Conservation (phyloP, 164 flowering plant species). For the Vitis rotundifolia region DNA sequence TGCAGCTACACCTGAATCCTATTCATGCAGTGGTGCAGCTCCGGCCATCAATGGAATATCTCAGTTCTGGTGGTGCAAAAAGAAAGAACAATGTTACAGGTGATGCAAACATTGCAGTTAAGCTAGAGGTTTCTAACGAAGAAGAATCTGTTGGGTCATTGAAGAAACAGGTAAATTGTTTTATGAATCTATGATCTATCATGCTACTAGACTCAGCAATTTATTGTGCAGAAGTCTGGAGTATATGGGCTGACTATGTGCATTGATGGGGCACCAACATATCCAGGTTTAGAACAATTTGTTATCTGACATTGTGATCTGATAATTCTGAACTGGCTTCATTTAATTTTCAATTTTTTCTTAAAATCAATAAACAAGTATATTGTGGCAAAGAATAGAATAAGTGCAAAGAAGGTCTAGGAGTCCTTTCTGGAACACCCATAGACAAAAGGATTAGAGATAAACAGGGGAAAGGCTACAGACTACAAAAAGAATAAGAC, state of each 20-base stretch:
- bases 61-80: conserved; percentile 32
- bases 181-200: neutral
- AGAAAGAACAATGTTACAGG: conserved; percentile 26
- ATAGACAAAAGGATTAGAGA: no score
- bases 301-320: neutral
- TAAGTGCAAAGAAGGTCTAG: no score
- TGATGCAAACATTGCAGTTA: conserved; percentile 25
- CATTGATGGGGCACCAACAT: neutral
- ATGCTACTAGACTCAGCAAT: neutral
- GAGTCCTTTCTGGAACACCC: no score
- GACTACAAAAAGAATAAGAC: no score
- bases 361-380: no score
- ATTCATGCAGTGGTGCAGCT: conserved; percentile 87
- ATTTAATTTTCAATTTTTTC: no score
- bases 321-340: no score
- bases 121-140: conserved; percentile 32
- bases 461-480: no score
- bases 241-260: neutral
- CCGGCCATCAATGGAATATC: conserved; percentile 70
- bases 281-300: neutral
- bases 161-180: conserved; percentile 43
- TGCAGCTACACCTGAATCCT: conserved; percentile 92
- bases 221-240: neutral
- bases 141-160: conserved; percentile 35
- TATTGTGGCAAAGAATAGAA: no score